Evolutionary conservation across 2,329 filamentous ascomycete species (phyloP), one percentile per base, ranked within the genome.

Genomic region (Fonsecaea multimorphosa): DNA sequence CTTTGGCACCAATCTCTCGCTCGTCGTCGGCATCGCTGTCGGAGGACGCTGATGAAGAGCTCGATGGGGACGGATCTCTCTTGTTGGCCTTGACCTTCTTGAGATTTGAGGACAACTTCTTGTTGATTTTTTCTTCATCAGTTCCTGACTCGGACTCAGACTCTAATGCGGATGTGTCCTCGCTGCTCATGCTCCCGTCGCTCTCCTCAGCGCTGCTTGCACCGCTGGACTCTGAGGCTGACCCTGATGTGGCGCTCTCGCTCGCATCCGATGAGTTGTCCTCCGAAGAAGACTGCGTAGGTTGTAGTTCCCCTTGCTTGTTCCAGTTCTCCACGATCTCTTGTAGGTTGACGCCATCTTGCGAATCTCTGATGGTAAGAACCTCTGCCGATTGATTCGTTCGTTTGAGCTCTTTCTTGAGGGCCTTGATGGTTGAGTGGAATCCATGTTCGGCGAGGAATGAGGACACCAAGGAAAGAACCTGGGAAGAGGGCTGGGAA

Each of bases 401-500:
- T 61, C 58, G 53, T 63, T 64, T 62, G 70, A 64, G 24, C 82
- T 74, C 78, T 74, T 88, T 86, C 72, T 82, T 81, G 73, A 92
- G 89, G 4, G 86, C 84, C 65, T 83, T 80, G 73, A 85, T 85
- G 53, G 90, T 86, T 65, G 82, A 81, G 55, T 82, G 77, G 72
- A 91, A 90, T n/a, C 86, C 85, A 75, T 90, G 84, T 53, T 89
- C 84, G 49, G 83, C 83, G 57, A 93, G 82, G 76, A 92, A 93
- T 24, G 79, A 78, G 68, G 87, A 86, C 72, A 93, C 84, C 16
- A 91, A 80, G 67, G 87, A 85, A 74, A 93, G 80, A 38, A 93
- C 80, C 76, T 90, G 84, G 31, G 84, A 77, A 3, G 89, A 84
- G 29, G 86, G 82, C 27, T 36, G 31, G 8, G 64, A 32, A 85